A percentile compares a stretch with the other conserved stretches of the same genome.
Conservation (phyloP, 139 green algal genomes). For the Chlamydomonas schloesseri region DNA sequence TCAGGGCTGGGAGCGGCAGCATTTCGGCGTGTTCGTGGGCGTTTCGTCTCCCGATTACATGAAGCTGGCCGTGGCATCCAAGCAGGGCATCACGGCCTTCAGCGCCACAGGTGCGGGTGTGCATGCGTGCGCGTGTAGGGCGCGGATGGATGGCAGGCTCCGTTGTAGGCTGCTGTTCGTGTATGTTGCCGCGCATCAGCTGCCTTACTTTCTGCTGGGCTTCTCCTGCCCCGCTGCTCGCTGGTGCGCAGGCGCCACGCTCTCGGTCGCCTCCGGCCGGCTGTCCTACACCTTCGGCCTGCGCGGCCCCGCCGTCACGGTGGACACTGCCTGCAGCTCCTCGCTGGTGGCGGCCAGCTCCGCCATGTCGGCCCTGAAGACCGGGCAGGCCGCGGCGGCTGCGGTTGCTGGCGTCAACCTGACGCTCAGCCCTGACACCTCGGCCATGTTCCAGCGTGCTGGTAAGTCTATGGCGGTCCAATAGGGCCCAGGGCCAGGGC, state of each 20-base stretch:
- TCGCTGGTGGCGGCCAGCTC: conserved; percentile 77
- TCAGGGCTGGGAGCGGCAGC: background rate
- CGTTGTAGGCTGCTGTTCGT: too few species aligned
- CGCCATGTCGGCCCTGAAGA: conserved; percentile 49
- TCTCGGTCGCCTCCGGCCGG: conserved; percentile 81
- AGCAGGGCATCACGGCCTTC: conserved; percentile 55
- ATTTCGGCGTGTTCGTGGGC: conserved; percentile 69
- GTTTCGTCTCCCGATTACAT: conserved; percentile 81
- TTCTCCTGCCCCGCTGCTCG: too few species aligned
- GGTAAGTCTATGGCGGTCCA: conserved; percentile 42
- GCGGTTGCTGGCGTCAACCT: conserved; percentile 81
- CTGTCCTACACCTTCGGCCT: conserved; percentile 86
- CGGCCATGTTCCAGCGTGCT: conserved; percentile 68
- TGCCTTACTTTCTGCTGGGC: too few species aligned
- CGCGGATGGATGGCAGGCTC: too few species aligned
- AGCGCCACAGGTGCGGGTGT: conserved; percentile 70
- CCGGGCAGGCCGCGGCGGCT: conserved; percentile 25
- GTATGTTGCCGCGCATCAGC: too few species aligned
- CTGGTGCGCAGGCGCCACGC: conserved; percentile 64
- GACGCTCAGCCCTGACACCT: conserved; percentile 70
- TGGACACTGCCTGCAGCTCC: conserved; percentile 89
- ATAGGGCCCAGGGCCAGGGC: too few species aligned
- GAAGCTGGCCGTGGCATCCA: conserved; percentile 55
- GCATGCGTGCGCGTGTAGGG: too few species aligned
- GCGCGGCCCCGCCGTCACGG: conserved; percentile 74